A percentile compares a stretch with the other conserved stretches of the same genome.
Evolutionary conservation across 2,329 filamentous ascomycete species (phyloP).

Genomic region (Alternaria dauci): DNA sequence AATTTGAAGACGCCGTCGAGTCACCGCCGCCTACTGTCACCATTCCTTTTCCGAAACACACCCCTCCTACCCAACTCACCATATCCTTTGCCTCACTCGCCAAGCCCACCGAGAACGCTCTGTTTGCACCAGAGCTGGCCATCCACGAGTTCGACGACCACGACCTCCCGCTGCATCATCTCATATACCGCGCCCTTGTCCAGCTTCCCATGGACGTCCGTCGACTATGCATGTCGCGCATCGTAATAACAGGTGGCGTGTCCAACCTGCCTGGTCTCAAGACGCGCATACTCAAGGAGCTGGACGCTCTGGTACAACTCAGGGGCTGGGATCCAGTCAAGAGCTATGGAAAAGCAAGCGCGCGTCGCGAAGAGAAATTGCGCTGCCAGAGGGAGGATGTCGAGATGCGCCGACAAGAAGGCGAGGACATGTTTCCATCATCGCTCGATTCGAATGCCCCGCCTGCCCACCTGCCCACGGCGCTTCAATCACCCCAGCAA

Average conservation of each 20-base stretch:
- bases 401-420: constrained; percentile 32
- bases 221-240: constrained; percentile 84
- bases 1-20: constrained; percentile 55
- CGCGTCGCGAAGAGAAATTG: constrained; percentile 38
- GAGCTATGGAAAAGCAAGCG: constrained; percentile 69
- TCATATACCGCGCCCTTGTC: constrained; percentile 80
- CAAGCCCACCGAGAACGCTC: constrained; percentile 75
- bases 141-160: constrained; percentile 79
- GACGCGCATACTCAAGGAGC: constrained; percentile 76
- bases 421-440: constrained; percentile 33
- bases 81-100: constrained; percentile 76
- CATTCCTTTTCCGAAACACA: constrained; percentile 45
- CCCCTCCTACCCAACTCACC: constrained; percentile 62
- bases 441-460: constrained; percentile 23
- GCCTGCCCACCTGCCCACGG: constrained; percentile 41
- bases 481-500: constrained; percentile 57
- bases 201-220: constrained; percentile 82
- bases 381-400: constrained; percentile 34
- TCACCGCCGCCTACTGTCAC: constrained; percentile 42
- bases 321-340: constrained; percentile 80
- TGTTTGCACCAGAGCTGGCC: constrained; percentile 69
- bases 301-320: constrained; percentile 70
- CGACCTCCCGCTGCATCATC: constrained; percentile 77
- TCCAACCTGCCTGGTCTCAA: constrained; percentile 82
- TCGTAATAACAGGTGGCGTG: constrained; percentile 85